Conservation (phyloP, 805 yeast genomes). For the Pichia cabralensis region DNA sequence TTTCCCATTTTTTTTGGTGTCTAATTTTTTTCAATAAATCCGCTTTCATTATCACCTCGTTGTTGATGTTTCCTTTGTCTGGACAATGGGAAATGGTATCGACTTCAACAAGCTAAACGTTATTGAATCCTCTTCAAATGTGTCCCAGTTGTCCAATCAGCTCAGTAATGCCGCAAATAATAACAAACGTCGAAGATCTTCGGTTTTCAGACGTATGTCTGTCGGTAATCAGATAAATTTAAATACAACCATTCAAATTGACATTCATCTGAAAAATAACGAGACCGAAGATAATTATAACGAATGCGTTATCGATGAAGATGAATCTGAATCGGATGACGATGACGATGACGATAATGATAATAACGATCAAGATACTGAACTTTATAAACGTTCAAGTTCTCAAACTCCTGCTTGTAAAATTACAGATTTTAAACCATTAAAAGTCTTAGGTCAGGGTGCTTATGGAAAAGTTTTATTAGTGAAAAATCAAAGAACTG, state of each 20-base stretch:
- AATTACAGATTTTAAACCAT: constrained; percentile 51
- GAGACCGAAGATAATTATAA: constrained; percentile 6
- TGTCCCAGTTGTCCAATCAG: no score
- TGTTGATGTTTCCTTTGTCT: no score
- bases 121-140: no score
- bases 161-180: no score
- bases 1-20: no score
- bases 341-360: constrained; percentile 4
- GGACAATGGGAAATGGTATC: no score
- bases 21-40: no score
- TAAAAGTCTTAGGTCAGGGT: constrained; percentile 73
- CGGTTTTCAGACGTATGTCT: constrained; percentile 22
- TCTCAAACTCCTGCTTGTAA: constrained; percentile 6
- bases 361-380: constrained; percentile 1
- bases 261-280: constrained; percentile 1
- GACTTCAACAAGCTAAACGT: no score
- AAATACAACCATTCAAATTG: constrained; percentile 4
- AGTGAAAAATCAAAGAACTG: constrained; percentile 52
- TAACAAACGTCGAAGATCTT: no score
- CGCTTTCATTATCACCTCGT: no score
- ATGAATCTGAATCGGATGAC: constrained; percentile 7
- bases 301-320: background rate
- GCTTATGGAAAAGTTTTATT: constrained; percentile 79
- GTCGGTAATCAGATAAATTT: constrained; percentile 12
- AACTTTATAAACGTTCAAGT: constrained; percentile 8